phyloP scores from a whole-genome alignment of 2,329 filamentous ascomycete species.

The Arthroderma sp. region DNA sequence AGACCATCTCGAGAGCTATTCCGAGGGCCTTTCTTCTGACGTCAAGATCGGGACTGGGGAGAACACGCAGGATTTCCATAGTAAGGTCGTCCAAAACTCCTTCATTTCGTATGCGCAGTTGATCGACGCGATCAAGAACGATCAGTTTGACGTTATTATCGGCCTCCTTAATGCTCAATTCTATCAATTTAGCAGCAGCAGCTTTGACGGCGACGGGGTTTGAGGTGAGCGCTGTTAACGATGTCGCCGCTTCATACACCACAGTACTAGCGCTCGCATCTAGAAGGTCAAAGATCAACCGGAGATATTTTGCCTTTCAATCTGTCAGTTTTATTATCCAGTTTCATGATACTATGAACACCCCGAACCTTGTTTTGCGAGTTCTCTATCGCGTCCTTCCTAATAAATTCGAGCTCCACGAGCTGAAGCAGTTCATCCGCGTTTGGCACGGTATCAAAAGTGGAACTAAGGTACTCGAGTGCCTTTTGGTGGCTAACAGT shows the following conservation, averaged over 20 bases:
- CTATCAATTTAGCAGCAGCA: conserved; percentile 88
- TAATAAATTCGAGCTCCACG: conserved; percentile 91
- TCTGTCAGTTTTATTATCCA: not conserved
- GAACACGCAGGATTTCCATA: conserved; percentile 91
- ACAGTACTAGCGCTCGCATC: conserved; percentile 90
- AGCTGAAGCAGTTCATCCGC: conserved; percentile 88
- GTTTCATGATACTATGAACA: not conserved
- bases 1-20: conserved; percentile 93
- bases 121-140: conserved; percentile 84
- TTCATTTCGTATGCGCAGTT: conserved; percentile 74
- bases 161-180: conserved; percentile 90
- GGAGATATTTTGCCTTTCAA: conserved; percentile 65
- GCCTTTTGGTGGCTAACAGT: conserved; percentile 91
- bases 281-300: conserved; percentile 90
- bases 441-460: conserved; percentile 88
- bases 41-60: conserved; percentile 91
- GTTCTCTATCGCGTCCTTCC: conserved; percentile 93
- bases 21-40: conserved; percentile 82
- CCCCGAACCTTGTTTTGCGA: conserved; percentile 70
- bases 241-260: conserved; percentile 93
- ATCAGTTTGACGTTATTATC: conserved; percentile 99
- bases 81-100: conserved; percentile 84
- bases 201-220: conserved; percentile 98
- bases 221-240: conserved; percentile 80
- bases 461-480: conserved; percentile 69